phyloP scores from a whole-genome alignment of 2,329 filamentous ascomycete species.

The Cladophialophora psammophila region DNA sequence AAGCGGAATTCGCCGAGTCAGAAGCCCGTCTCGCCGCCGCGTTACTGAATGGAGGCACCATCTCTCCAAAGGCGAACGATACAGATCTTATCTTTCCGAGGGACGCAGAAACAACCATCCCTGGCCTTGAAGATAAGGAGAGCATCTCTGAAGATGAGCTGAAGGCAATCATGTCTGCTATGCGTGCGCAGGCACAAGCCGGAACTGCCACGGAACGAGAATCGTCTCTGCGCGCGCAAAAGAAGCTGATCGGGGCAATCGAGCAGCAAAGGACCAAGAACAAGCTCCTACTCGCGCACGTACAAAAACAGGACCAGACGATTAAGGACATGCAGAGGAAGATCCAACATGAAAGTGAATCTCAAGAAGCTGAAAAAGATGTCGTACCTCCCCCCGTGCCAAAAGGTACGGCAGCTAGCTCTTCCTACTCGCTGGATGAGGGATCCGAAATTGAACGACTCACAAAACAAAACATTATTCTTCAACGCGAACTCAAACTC shows the following conservation, averaged over 20 bases:
- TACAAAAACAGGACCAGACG: conserved; percentile 36
- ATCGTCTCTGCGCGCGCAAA: conserved; percentile 36
- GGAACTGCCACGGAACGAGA: conserved; percentile 37
- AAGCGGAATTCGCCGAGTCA: conserved; percentile 36
- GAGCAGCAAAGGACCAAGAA: conserved; percentile 38
- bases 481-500: conserved; percentile 52
- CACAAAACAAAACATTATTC: conserved; percentile 33
- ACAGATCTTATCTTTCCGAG: conserved; percentile 4
- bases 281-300: conserved; percentile 32
- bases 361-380: conserved; percentile 17
- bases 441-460: conserved; percentile 35
- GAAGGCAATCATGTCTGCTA: conserved; percentile 41
- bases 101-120: conserved; percentile 9
- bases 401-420: conserved; percentile 22
- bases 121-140: conserved; percentile 21
- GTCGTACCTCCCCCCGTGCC: conserved; percentile 26
- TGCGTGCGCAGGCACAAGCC: conserved; percentile 39
- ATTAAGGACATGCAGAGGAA: conserved; percentile 35
- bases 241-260: conserved; percentile 38
- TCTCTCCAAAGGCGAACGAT: conserved; percentile 2
- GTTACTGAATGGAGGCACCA: conserved; percentile 30
- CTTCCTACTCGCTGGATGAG: conserved; percentile 13
- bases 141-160: conserved; percentile 40
- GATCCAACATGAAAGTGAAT: conserved; percentile 19
- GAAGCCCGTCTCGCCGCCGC: conserved; percentile 39